Conservation (phyloP, 1,284 basidiomycete species). For the Macrocybe sp. region DNA sequence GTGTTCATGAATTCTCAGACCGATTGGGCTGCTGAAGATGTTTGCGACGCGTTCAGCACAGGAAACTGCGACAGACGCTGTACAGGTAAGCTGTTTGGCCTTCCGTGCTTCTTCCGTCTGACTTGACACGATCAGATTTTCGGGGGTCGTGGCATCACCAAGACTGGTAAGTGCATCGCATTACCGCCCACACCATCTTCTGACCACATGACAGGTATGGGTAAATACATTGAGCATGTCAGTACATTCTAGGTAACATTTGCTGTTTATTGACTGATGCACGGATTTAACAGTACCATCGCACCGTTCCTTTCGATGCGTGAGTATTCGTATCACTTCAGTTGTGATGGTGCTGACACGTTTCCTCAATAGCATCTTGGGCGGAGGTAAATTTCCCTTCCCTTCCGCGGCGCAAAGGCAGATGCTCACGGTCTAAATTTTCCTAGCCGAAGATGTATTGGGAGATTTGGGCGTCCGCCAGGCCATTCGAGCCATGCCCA, state of each 20-base stretch:
- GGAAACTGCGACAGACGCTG: conserved; percentile 74
- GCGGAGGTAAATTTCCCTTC: conserved; percentile 38
- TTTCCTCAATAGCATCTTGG: conserved; percentile 43
- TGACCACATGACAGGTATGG: conserved; percentile 52
- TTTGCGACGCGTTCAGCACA: conserved; percentile 63
- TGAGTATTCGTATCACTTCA: conserved; percentile 13
- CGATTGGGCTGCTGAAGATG: conserved; percentile 77
- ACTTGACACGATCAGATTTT: conserved; percentile 45
- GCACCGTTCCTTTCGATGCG: conserved; percentile 62
- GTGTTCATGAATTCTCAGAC: conserved; percentile 34
- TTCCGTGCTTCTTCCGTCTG: not conserved
- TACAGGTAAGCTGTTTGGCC: conserved; percentile 31
- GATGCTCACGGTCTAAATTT: conserved; percentile 3
- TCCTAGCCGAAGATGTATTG: conserved; percentile 59
- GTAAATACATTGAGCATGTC: conserved; percentile 66
- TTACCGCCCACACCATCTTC: not conserved
- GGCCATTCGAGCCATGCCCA: conserved; percentile 61
- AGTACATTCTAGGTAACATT: conserved; percentile 22
- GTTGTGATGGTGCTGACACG: conserved; percentile 3
- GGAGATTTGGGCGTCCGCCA: conserved; percentile 69
- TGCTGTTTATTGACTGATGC: not conserved
- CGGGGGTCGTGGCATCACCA: conserved; percentile 76
- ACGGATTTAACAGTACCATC: conserved; percentile 45
- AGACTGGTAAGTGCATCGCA: conserved; percentile 45
- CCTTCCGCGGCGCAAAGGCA: not conserved